A percentile compares a stretch with the other conserved stretches of the same genome.
These are phyloP conservation scores for Trifolium repens DNA, from an alignment of 306 rosid species.

Conservation along the genomic window DNA sequence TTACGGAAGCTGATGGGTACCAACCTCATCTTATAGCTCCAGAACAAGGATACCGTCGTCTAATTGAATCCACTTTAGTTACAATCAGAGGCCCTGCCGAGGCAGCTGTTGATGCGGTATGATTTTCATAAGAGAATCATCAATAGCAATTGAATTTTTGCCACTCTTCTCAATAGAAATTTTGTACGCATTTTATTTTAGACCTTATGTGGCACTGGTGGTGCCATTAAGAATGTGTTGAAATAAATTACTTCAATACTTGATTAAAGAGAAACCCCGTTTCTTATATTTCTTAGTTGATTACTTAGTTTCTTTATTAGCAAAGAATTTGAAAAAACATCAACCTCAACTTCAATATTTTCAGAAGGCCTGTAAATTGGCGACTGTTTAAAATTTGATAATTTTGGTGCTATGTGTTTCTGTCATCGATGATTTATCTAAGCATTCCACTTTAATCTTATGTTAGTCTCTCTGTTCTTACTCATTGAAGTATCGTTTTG, in stretches of 20 bases:
- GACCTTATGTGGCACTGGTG: constrained; percentile 11
- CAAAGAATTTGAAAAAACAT: neutral
- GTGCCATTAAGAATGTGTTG: constrained; percentile 18
- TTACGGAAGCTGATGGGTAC: constrained; percentile 97
- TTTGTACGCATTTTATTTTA: neutral
- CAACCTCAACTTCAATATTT: neutral
- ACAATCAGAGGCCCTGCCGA: constrained; percentile 95
- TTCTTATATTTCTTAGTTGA: constrained; percentile 10
- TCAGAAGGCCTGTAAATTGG: neutral
- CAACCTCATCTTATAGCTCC: constrained; percentile 99
- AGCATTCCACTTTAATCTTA: neutral
- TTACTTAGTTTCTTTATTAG: constrained; percentile 8
- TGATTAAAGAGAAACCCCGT: constrained; percentile 25
- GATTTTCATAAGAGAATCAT: constrained; percentile 34
- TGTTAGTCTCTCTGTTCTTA: constrained; percentile 25
- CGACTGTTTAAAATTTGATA: constrained; percentile 10
- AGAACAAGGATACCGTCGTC: constrained; percentile 95
- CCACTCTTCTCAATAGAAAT: neutral
- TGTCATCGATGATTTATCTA: constrained; percentile 20
- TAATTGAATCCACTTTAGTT: constrained; percentile 77
- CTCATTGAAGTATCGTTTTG: constrained; percentile 29
- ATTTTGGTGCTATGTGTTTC: constrained; percentile 8
- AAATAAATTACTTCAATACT: constrained; percentile 17
- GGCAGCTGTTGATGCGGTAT: constrained; percentile 94
- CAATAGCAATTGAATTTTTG: constrained; percentile 7